Evolutionary conservation across 1,284 basidiomycete species (phyloP), one percentile per base, ranked within the genome.

Genomic region (Rhodotorula sp.): DNA sequence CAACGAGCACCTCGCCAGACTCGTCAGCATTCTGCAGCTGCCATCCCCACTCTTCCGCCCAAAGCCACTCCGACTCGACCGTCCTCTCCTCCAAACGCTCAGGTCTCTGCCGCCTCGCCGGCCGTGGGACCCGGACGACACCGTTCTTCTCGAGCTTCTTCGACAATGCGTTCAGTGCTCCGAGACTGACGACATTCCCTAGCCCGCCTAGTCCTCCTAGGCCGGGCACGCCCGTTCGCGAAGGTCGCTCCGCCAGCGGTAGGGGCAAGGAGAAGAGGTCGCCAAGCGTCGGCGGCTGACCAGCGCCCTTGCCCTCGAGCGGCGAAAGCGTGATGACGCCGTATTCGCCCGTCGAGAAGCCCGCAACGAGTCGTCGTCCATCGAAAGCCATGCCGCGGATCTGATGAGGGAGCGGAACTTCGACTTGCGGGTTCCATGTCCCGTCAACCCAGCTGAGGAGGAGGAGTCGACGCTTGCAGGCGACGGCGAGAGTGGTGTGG

Each of bases 401-500:
- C 68, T 77, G 57, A 62, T 97, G 94, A 4, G 92, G 89, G 10
- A 97, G 83, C 0, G 83, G 74, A 8, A 88, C 82, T 85, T 96
- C 92, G 82, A 87, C 87, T 52, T 85, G 82, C 56, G 88, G 88
- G 78, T 90, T 88, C 54, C 88, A 85, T n/a, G 59, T 61, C 30
- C 93, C 90, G 72, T 86, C 88, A 40, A 78, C 71, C 92, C 93
- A 96, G 6, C 86, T 85, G 78, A 93, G 94, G 18, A 97, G 81
- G 2, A 95, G 86, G 1, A 93, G 85, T 79, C 89, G 92, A 71
- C 94, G 86, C 73, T 89, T 83, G 77, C 93, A 94, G 22, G 92
- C 94, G 11, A 98, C 84, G 7, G 92, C 85, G 15, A 99, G 83
- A 66, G 87, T 85, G 1, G 91, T 90, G n/a, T 91, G 82, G 24